A percentile compares a stretch with the other conserved stretches of the same genome.
These are phyloP conservation scores for Nigrospora sphaerica DNA, from an alignment of 2,329 filamentous ascomycete genomes.

Conservation along the genomic window DNA sequence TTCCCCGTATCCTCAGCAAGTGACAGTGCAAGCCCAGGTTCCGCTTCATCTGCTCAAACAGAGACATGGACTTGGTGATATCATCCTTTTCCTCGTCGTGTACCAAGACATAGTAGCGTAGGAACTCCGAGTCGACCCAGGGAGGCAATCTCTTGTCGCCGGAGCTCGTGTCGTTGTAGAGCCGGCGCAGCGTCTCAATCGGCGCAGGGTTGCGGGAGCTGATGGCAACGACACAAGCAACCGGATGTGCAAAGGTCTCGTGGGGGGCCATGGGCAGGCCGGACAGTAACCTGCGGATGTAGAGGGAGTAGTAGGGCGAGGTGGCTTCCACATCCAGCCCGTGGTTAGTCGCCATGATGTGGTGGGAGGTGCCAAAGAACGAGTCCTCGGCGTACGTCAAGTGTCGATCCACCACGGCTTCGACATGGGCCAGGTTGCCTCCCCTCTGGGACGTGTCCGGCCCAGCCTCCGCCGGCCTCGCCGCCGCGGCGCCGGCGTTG, in stretches of 20 bases:
- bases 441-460: conserved; percentile 5
- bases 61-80: conserved; percentile 76
- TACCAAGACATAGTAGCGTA: conserved; percentile 92
- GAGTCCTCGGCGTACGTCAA: conserved; percentile 66
- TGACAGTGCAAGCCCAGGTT: conserved; percentile 95
- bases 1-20: conserved; percentile 76
- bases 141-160: conserved; percentile 67
- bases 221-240: conserved; percentile 90
- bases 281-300: conserved; percentile 76
- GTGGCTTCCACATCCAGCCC: conserved; percentile 42
- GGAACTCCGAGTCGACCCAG: conserved; percentile 87
- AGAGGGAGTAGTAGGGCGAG: conserved; percentile 79
- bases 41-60: conserved; percentile 99
- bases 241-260: conserved; percentile 91
- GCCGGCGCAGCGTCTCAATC: conserved; percentile 75
- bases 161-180: conserved; percentile 80
- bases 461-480: background rate
- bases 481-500: conserved; percentile 6
- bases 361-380: conserved; percentile 29
- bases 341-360: conserved; percentile 30
- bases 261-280: conserved; percentile 72
- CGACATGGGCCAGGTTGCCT: conserved; percentile 58
- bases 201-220: conserved; percentile 80
- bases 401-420: conserved; percentile 74
- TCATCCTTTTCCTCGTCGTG: conserved; percentile 96